Base-by-base conservation (phyloP, 805 yeast genomes). In the Blastobotrys mokoenaii region DNA sequence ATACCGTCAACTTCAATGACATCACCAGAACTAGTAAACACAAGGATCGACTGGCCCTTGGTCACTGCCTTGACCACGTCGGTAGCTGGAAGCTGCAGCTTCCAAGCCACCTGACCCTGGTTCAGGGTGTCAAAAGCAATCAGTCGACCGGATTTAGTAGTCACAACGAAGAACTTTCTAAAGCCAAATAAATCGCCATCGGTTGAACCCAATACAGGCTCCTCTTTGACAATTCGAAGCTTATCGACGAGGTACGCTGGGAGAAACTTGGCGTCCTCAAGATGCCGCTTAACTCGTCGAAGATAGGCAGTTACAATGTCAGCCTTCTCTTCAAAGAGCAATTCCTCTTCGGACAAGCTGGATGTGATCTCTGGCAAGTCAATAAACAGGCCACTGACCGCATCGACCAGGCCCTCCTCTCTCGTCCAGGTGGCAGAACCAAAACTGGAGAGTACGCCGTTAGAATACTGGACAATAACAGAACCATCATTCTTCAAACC, bases 161-260 rank as follows among this genome's bases (percentile, higher is more conserved):
- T 57, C 1, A 58, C 54, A 9, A 64, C 55, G 1, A 64, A 48
- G 15, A 55, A 45, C 53, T 66, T 63, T 36, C 59, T 53, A 49
- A 63, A 62, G 2, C 66, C 67, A 44, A 66, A 66, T 22, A 54
- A 42, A 12, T 52, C 55, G 8, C 50, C 54, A 15, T 50, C 51
- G 2, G 45, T 37, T n/a, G 22, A 41, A 36, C 51, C 33, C 4
- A 46, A 15, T 2, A 12, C 36, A 16, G 10, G 11, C 20, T 40
- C 29, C 3, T 22, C 41, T 6, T 45, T 29, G 14, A n/a, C 34
- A 12, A 40, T 18, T 7, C 39, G 22, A 3, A 37, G 33, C 30
- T 44, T 44, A 11, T 46, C 11, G 2, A 27, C 6, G 27, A 47
- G n/a, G 30, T 38, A 39, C 12, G 30, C 18, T 18, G 39, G 31